These are phyloP conservation scores for Phialocephala subalpina DNA, from an alignment of 2,329 filamentous ascomycete species.

Conservation along the genomic window DNA sequence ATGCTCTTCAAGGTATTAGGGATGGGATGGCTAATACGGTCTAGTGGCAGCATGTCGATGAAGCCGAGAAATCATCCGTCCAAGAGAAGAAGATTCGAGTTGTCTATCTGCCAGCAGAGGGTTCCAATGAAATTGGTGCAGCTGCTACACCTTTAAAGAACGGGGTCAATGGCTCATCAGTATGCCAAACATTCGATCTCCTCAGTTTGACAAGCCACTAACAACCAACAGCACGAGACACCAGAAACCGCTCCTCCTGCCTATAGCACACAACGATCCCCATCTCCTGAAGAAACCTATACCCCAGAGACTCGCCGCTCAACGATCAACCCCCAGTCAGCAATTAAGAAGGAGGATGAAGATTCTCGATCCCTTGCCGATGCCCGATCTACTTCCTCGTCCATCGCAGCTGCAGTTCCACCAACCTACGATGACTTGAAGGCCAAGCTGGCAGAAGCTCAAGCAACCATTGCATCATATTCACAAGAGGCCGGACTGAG, in stretches of 20 bases:
- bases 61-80: constrained; percentile 77
- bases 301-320: constrained; percentile 42
- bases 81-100: constrained; percentile 97
- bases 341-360: constrained; percentile 41
- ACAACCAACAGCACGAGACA: constrained; percentile 32
- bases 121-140: constrained; percentile 35
- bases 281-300: constrained; percentile 52
- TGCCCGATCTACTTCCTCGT: constrained; percentile 39
- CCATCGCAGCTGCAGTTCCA: constrained; percentile 49
- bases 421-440: constrained; percentile 67
- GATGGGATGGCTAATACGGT: constrained; percentile 22
- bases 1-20: not conserved
- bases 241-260: constrained; percentile 50
- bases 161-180: constrained; percentile 31
- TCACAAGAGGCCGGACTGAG: constrained; percentile 77
- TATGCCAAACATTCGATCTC: constrained; percentile 30
- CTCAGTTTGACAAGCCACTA: constrained; percentile 13
- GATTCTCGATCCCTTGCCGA: constrained; percentile 50
- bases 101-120: constrained; percentile 76
- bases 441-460: constrained; percentile 76
- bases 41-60: constrained; percentile 75
- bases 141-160: constrained; percentile 41
- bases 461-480: constrained; percentile 74
- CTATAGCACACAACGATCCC: constrained; percentile 56
- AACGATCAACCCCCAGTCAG: constrained; percentile 35